These are phyloP conservation scores for Pilaira anomala DNA, from an alignment of 192 early-diverging fungal species.

Conservation along the genomic window DNA sequence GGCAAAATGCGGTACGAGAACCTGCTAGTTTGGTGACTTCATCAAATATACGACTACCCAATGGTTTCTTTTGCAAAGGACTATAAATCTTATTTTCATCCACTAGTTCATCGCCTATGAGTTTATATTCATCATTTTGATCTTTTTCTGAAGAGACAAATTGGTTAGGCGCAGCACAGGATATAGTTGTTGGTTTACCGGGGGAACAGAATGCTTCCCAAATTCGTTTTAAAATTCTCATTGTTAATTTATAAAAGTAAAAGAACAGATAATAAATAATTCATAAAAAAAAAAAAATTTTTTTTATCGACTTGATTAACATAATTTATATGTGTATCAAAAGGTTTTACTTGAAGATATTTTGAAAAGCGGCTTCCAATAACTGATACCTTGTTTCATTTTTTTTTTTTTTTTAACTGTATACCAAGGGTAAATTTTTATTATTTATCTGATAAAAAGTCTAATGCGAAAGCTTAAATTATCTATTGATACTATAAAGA, in stretches of 20 bases:
- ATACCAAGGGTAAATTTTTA: too few relatives aligned
- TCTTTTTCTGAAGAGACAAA: background rate
- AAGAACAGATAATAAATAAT: too few relatives aligned
- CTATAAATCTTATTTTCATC: background rate
- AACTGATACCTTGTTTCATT: too few relatives aligned
- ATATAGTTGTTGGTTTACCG: background rate
- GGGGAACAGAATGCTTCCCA: background rate
- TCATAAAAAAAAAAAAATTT: too few relatives aligned
- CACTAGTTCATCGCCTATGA: constrained; percentile 1
- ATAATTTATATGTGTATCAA: too few relatives aligned
- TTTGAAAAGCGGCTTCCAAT: too few relatives aligned
- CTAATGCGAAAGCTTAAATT: too few relatives aligned
- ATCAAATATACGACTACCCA: constrained; percentile 8
- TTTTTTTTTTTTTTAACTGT: too few relatives aligned
- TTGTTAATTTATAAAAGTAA: background rate
- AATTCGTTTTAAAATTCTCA: background rate
- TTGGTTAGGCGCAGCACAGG: constrained; percentile 5
- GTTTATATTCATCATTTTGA: background rate
- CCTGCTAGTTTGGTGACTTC: constrained; percentile 11
- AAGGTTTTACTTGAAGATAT: too few relatives aligned
- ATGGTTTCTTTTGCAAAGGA: background rate
- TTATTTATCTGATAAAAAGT: too few relatives aligned
- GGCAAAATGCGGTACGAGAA: constrained; percentile 8
- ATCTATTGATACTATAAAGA: too few relatives aligned
- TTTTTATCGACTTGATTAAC: too few relatives aligned